Percentiles rank a stretch among this genome's conserved stretches.
Evolutionary conservation across 768 basidiomycete species (phyloP).

Genomic region (Kwoniella newhampshirensis): DNA sequence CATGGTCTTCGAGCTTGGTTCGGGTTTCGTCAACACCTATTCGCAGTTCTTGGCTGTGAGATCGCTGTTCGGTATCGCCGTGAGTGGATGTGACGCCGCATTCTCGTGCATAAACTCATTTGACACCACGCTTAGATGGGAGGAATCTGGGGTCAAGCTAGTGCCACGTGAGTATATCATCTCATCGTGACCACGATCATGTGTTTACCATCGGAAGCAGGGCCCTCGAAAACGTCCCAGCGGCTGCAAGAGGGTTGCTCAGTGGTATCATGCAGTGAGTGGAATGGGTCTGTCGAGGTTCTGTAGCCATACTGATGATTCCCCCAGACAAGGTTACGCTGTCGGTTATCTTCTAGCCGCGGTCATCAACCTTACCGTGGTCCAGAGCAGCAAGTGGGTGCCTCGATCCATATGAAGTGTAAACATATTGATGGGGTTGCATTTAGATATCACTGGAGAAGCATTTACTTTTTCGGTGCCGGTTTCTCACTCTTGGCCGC

Average conservation of each 20-base stretch:
- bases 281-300: not conserved
- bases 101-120: too few species aligned
- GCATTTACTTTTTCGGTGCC: conserved; percentile 76
- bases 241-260: conserved; percentile 78
- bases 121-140: too few species aligned
- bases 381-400: conserved; percentile 33
- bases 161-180: conserved; percentile 46
- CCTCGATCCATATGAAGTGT: too few species aligned
- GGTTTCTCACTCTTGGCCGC: conserved; percentile 73
- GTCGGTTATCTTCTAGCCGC: conserved; percentile 82
- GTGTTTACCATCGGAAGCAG: conserved; percentile 63
- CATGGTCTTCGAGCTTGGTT: conserved; percentile 70
- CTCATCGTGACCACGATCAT: not conserved
- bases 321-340: conserved; percentile 64
- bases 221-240: conserved; percentile 83
- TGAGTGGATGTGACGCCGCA: too few species aligned
- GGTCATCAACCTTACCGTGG: conserved; percentile 68
- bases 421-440: too few species aligned
- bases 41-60: conserved; percentile 70
- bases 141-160: conserved; percentile 75
- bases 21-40: conserved; percentile 77
- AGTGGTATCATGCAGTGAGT: conserved; percentile 77
- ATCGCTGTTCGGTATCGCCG: conserved; percentile 66
- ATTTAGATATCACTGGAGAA: conserved; percentile 67
- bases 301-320: not conserved